These are phyloP conservation scores for Aegilops longissima DNA, from an alignment of 176 grass and related monocot genomes.

Conservation along the genomic window DNA sequence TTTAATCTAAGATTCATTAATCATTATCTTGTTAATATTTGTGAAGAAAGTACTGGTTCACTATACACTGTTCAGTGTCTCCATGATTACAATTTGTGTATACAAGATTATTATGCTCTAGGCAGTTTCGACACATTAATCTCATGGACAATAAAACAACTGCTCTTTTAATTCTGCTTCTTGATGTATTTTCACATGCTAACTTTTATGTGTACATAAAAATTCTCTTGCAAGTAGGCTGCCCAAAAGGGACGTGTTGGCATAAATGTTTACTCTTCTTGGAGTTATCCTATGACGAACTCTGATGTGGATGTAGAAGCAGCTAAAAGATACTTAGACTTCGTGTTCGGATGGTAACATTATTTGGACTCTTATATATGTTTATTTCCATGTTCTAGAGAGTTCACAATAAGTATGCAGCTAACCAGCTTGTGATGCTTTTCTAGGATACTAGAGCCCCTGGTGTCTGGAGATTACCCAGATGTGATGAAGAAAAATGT, in stretches of 20 bases:
- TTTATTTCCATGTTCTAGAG: not conserved
- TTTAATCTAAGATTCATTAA: not conserved
- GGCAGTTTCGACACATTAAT: not conserved
- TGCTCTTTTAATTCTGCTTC: not conserved
- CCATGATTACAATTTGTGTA: not conserved
- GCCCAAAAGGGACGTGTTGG: slow-evolving; percentile 51
- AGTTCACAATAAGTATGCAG: not conserved
- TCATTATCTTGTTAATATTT: not conserved
- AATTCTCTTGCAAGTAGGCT: slow-evolving; percentile 25
- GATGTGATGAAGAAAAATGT: slow-evolving; percentile 1
- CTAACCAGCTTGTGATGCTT: not conserved
- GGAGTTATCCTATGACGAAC: slow-evolving; percentile 44
- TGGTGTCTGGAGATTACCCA: not conserved
- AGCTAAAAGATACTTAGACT: slow-evolving; percentile 34
- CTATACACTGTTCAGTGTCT: not conserved
- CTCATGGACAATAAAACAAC: not conserved
- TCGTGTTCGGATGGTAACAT: slow-evolving; percentile 42
- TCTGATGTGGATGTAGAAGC: slow-evolving; percentile 45
- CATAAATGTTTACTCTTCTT: slow-evolving; percentile 53
- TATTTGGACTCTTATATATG: not conserved
- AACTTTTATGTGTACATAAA: not conserved
- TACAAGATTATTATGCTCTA: not conserved
- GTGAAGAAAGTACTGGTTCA: not conserved
- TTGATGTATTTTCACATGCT: not conserved
- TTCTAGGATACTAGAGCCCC: slow-evolving; percentile 13